Evolutionary conservation across 2,329 filamentous ascomycete genomes (phyloP).

Genomic region (Rosellinia necatrix): DNA sequence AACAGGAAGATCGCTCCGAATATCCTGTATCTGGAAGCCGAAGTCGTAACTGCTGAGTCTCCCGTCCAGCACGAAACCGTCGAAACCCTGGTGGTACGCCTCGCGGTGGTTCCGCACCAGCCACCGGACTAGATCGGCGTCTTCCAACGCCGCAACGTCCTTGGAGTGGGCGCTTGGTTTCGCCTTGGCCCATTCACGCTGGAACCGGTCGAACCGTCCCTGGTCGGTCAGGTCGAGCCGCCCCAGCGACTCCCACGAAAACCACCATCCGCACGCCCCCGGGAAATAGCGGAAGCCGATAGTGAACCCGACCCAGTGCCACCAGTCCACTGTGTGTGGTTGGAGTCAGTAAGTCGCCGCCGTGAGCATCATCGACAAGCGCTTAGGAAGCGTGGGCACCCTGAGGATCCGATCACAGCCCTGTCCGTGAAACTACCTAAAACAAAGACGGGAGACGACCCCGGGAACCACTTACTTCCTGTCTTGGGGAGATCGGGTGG

Average conservation of each 20-base stretch:
- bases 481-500: slow-evolving; percentile 11
- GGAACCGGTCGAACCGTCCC: slow-evolving; percentile 13
- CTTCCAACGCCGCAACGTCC: slow-evolving; percentile 16
- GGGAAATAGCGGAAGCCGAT: slow-evolving; percentile 22
- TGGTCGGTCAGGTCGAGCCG: slow-evolving; percentile 19
- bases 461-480: slow-evolving; percentile 8
- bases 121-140: slow-evolving; percentile 13
- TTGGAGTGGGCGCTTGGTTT: slow-evolving; percentile 8
- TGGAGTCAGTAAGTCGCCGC: neutral
- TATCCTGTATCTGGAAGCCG: slow-evolving; percentile 20
- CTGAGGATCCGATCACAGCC: neutral
- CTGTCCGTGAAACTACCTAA: neutral
- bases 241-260: slow-evolving; percentile 14
- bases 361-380: neutral
- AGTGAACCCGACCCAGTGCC: slow-evolving; percentile 14
- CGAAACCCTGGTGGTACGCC: slow-evolving; percentile 10
- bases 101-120: slow-evolving; percentile 16
- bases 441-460: neutral
- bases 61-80: slow-evolving; percentile 16
- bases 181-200: slow-evolving; percentile 10
- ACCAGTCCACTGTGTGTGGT: slow-evolving; percentile 16
- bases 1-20: slow-evolving; percentile 15
- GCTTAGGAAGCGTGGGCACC: neutral
- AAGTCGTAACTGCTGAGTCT: slow-evolving; percentile 5
- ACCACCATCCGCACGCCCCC: slow-evolving; percentile 12